phyloP scores from a whole-genome alignment of 768 basidiomycete genomes.

The Plicaturopsis crispa region DNA sequence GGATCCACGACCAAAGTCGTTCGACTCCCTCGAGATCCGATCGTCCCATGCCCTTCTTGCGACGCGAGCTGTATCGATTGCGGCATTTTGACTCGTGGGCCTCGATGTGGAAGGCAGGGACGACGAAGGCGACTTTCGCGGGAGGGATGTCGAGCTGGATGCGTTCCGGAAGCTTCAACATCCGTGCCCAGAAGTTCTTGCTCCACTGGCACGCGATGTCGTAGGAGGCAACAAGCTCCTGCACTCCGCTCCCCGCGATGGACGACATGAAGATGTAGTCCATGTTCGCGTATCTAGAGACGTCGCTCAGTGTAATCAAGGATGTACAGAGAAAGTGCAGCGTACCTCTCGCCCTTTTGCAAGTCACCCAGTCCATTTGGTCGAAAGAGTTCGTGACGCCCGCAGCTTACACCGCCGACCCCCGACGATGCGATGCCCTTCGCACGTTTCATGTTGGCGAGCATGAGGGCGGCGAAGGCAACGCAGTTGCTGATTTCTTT shows the following conservation, averaged over 20 bases:
- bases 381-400: slow-evolving; percentile 16
- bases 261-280: slow-evolving; percentile 18
- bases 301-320: not conserved
- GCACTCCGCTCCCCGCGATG: slow-evolving; percentile 5
- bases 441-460: slow-evolving; percentile 15
- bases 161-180: slow-evolving; percentile 5
- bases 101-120: slow-evolving; percentile 32
- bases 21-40: slow-evolving; percentile 31
- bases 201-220: slow-evolving; percentile 20
- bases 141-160: slow-evolving; percentile 6
- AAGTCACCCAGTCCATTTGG: slow-evolving; percentile 20
- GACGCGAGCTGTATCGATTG: slow-evolving; percentile 21
- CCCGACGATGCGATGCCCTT: slow-evolving; percentile 17
- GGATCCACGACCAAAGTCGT: slow-evolving; percentile 25
- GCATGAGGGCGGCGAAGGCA: slow-evolving; percentile 17
- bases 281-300: slow-evolving; percentile 13
- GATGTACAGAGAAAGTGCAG: not conserved
- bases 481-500: slow-evolving; percentile 14
- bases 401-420: slow-evolving; percentile 15
- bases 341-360: slow-evolving; percentile 23
- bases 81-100: slow-evolving; percentile 24
- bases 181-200: slow-evolving; percentile 12
- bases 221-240: slow-evolving; percentile 11
- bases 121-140: slow-evolving; percentile 8
- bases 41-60: slow-evolving; percentile 17